Evolutionary conservation across 768 basidiomycete species (phyloP).

Genomic region (Auriscalpium microsporum): DNA sequence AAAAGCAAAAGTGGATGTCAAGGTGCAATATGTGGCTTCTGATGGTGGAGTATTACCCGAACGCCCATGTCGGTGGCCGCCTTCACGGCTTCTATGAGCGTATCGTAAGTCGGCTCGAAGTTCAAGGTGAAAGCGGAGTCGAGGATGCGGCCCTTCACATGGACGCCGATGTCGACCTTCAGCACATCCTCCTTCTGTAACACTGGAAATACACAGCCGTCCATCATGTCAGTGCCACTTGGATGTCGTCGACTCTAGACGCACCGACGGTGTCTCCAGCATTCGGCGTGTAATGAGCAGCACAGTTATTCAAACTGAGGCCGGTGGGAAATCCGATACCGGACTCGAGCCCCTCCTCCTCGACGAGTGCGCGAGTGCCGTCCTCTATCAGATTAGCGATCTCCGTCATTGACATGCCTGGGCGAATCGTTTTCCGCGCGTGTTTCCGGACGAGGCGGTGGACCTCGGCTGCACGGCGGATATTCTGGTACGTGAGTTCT

Average conservation of each 20-base stretch:
- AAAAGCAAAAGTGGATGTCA: not conserved
- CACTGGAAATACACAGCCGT: slow-evolving; percentile 35
- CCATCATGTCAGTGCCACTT: not conserved
- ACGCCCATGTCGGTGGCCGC: slow-evolving; percentile 93
- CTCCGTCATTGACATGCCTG: slow-evolving; percentile 91
- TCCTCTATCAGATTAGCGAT: slow-evolving; percentile 93
- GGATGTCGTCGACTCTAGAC: slow-evolving; percentile 14
- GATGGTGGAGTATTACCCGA: slow-evolving; percentile 39
- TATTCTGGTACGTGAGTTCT: slow-evolving; percentile 77
- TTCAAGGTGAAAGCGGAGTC: slow-evolving; percentile 95
- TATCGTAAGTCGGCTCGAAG: slow-evolving; percentile 86
- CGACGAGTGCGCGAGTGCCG: slow-evolving; percentile 83
- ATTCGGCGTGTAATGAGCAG: slow-evolving; percentile 96
- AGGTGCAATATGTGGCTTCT: not conserved
- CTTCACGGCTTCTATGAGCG: slow-evolving; percentile 81
- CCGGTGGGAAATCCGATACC: slow-evolving; percentile 98
- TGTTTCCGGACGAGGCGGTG: slow-evolving; percentile 85
- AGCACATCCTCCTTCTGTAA: slow-evolving; percentile 78
- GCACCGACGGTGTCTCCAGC: slow-evolving; percentile 78
- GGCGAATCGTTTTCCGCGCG: slow-evolving; percentile 76
- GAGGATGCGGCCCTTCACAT: slow-evolving; percentile 89
- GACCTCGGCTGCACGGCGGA: slow-evolving; percentile 91
- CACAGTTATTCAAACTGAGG: slow-evolving; percentile 86
- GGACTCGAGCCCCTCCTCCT: slow-evolving; percentile 76
- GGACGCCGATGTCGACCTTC: slow-evolving; percentile 97